phyloP scores from a whole-genome alignment of 2,329 filamentous ascomycete species.

The Epichloe scottii region DNA sequence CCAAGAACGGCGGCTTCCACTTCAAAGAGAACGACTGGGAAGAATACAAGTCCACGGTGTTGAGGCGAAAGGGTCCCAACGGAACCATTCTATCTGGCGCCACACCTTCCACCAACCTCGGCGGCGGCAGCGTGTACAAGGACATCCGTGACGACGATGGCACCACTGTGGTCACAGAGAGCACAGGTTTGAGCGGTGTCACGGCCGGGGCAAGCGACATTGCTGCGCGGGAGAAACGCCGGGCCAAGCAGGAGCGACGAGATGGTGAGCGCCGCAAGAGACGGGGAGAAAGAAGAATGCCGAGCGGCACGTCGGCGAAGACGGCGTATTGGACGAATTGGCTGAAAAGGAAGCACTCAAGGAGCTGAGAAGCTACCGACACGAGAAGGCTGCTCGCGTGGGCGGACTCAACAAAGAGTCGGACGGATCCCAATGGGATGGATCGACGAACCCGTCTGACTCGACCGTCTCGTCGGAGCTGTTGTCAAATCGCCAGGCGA shows the following conservation, averaged over 20 bases:
- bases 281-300: constrained; percentile 28
- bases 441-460: constrained; percentile 53
- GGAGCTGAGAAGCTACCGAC: constrained; percentile 70
- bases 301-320: constrained; percentile 38
- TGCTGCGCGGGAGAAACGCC: constrained; percentile 40
- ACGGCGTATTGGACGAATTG: constrained; percentile 49
- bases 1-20: constrained; percentile 86
- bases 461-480: constrained; percentile 48
- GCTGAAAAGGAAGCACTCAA: constrained; percentile 51
- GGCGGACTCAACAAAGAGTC: constrained; percentile 76
- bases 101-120: constrained; percentile 69
- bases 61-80: constrained; percentile 79
- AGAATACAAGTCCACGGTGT: constrained; percentile 91
- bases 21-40: constrained; percentile 87
- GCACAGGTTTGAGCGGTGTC: constrained; percentile 38
- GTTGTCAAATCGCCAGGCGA: constrained; percentile 43
- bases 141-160: constrained; percentile 46
- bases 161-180: constrained; percentile 33
- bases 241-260: constrained; percentile 38
- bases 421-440: constrained; percentile 72
- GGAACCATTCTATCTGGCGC: constrained; percentile 75
- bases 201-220: constrained; percentile 46
- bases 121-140: constrained; percentile 77
- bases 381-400: constrained; percentile 75
- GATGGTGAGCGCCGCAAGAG: constrained; percentile 24